A percentile compares a stretch with the other conserved stretches of the same genome.
These are phyloP conservation scores for Angophora floribunda DNA, from an alignment of 345 rosid genomes.

Conservation along the genomic window DNA sequence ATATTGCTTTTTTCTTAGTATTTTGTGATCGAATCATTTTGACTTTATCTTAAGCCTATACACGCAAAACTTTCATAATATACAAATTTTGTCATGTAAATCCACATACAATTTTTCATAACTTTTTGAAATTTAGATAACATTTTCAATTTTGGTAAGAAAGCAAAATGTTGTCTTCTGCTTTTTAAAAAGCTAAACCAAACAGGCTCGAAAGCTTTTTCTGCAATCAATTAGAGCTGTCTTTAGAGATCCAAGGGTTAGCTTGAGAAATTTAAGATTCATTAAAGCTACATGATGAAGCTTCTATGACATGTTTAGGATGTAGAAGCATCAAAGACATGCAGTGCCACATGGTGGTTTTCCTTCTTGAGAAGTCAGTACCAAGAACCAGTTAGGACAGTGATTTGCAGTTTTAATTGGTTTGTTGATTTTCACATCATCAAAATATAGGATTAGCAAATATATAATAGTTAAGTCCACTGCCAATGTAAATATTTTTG, in stretches of 20 bases:
- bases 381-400: neutral
- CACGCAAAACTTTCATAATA: neutral
- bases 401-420: neutral
- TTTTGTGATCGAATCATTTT: neutral
- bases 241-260: neutral
- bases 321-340: neutral
- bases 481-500: neutral
- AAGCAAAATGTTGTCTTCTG: neutral
- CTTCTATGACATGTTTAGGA: neutral
- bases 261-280: neutral
- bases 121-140: neutral
- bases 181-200: neutral
- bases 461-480: neutral
- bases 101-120: neutral
- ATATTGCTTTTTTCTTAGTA: neutral
- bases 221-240: neutral
- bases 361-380: neutral
- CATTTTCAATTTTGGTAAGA: neutral
- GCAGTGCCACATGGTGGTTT: neutral
- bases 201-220: neutral
- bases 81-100: neutral
- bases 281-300: neutral
- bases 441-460: neutral
- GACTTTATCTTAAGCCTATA: neutral
- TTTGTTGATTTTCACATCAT: neutral